These are phyloP conservation scores for Komagataella phaffii DNA, from an alignment of 805 yeast species.

Conservation along the genomic window DNA sequence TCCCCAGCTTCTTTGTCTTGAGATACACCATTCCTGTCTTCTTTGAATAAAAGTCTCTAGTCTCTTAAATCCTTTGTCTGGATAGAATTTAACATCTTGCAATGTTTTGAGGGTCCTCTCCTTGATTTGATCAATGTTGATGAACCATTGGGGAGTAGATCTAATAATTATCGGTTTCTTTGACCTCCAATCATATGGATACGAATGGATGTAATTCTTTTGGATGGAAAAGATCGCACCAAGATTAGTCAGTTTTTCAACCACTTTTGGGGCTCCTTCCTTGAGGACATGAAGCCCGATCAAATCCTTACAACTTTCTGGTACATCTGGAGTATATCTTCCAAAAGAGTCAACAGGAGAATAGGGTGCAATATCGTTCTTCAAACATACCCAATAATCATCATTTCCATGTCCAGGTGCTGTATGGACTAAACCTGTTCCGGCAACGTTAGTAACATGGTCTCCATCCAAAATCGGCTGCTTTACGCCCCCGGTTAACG, in stretches of 20 bases:
- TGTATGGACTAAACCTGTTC: slow-evolving; percentile 93
- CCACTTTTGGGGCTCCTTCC: slow-evolving; percentile 35
- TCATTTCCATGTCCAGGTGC: slow-evolving; percentile 98
- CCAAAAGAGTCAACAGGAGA: slow-evolving; percentile 80
- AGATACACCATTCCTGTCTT: slow-evolving; percentile 94
- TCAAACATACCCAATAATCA: slow-evolving; percentile 64
- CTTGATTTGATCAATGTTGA: slow-evolving; percentile 69
- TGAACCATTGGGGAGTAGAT: slow-evolving; percentile 96
- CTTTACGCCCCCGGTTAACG: slow-evolving; percentile 23
- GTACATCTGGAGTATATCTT: slow-evolving; percentile 39
- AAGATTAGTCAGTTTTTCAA: slow-evolving; percentile 25
- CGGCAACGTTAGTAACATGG: slow-evolving; percentile 71
- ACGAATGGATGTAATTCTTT: slow-evolving; percentile 56
- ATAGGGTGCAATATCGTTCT: slow-evolving; percentile 39
- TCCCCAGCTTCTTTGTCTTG: slow-evolving; percentile 96
- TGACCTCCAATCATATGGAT: slow-evolving; percentile 96
- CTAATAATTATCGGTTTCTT: slow-evolving; percentile 90
- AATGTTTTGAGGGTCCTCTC: slow-evolving; percentile 45
- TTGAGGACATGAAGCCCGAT: slow-evolving; percentile 49
- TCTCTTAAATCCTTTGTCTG: slow-evolving; percentile 60
- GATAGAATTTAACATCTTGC: slow-evolving; percentile 50
- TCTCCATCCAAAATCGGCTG: slow-evolving; percentile 61
- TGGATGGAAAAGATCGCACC: slow-evolving; percentile 36
- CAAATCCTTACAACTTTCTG: slow-evolving; percentile 26
- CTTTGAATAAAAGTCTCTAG: slow-evolving; percentile 57